Conservation (phyloP, 179 eudicot genomes). For the Amaranthus tricolor region DNA sequence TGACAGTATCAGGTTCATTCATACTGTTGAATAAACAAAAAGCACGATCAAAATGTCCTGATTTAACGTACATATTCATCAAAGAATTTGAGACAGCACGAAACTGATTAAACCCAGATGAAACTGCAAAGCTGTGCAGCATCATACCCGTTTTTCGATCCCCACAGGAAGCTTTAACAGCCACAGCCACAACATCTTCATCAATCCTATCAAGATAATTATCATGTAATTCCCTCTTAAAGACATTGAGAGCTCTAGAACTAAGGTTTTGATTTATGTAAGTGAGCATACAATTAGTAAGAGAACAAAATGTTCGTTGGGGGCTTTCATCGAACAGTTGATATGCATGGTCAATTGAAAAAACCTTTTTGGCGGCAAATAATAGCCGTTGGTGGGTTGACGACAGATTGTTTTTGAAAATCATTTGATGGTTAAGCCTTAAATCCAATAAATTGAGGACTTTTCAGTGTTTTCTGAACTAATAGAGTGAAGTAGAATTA, state of each 20-base stretch:
- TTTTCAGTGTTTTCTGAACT: too few species aligned
- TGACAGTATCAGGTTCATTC: slow-evolving; percentile 60
- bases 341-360: slow-evolving; percentile 44
- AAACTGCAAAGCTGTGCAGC: slow-evolving; percentile 61
- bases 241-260: slow-evolving; percentile 45
- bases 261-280: slow-evolving; percentile 39
- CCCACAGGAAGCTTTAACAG: slow-evolving; percentile 64
- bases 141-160: slow-evolving; percentile 46
- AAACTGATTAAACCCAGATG: slow-evolving; percentile 48
- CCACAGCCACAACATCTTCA: slow-evolving; percentile 53
- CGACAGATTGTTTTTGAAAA: slow-evolving; percentile 26
- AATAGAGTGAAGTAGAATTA: too few species aligned
- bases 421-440: slow-evolving; percentile 50
- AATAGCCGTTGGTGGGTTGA: slow-evolving; percentile 10
- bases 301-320: slow-evolving; percentile 28
- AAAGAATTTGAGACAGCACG: slow-evolving; percentile 65
- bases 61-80: slow-evolving; percentile 78
- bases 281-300: slow-evolving; percentile 50
- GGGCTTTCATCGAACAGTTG: slow-evolving; percentile 60
- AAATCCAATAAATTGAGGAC: slow-evolving; percentile 1
- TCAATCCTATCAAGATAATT: slow-evolving; percentile 33
- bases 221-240: slow-evolving; percentile 35
- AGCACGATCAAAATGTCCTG: slow-evolving; percentile 42
- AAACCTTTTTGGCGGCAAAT: not conserved
- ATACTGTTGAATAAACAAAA: slow-evolving; percentile 42